Evolutionary conservation across 768 basidiomycete species (phyloP), one percentile per base, ranked within the genome.

Genomic region (Mycena filopes): DNA sequence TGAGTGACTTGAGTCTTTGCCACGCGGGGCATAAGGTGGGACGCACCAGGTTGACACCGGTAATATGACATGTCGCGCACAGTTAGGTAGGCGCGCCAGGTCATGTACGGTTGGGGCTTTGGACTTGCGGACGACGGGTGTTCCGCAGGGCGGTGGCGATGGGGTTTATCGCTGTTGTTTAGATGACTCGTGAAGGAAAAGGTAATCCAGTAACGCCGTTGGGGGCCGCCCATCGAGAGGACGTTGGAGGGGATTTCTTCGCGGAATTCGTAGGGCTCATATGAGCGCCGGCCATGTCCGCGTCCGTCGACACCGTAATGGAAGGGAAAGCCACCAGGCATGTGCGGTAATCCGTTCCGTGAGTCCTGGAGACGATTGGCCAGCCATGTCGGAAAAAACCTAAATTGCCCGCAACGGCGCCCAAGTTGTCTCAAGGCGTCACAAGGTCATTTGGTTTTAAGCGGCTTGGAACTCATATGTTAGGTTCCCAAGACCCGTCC

Each of bases 291-390:
- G 25, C 61, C 55, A 2, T 29, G 46, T 23, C 61, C 61, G 16
- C 54, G 47, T 6, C 61, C 61, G 47, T 56, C 55, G 28, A 63
- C 47, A 3, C 25, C 12, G 55, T 63, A 63, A 54, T 63, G 61
- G 31, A 63, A 63, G 9, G 54, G 61, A 38, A 63, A 63, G 21
- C 61, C 61, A n/a, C 61, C 61, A 16, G 61, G 61, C 61, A 63
- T 55, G 42, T 56, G 54, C 40, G 61, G 61, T 40, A 63, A 42
- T 42, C 13, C 21, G 29, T 31, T 49, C 15, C 38, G 38, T 6
- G 47, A 29, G 61, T 63, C 47, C 5, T 40, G 46, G n/a, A 63
- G 54, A 10, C 61, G 54, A 31, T 63, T 63, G 26, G 53, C 40
- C n/a, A 55, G 38, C 61, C 61, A 63, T n/a, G n/a, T n/a, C n/a